Evolutionary conservation across 768 basidiomycete species (phyloP).

Genomic region (Ramaria sp.): DNA sequence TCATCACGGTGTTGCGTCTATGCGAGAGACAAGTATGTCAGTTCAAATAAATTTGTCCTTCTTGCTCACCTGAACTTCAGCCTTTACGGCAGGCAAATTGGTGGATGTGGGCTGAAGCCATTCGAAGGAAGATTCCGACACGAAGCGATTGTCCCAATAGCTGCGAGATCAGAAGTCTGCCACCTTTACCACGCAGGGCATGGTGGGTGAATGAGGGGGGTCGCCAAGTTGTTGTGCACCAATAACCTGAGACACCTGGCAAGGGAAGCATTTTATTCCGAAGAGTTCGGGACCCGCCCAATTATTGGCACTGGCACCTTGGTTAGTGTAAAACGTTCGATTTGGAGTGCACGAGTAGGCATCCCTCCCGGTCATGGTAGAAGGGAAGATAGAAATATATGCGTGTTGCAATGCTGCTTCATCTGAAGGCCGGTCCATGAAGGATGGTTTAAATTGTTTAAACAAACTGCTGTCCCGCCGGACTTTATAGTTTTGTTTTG

Average conservation of each 20-base stretch:
- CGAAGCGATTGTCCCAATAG: constrained; percentile 21
- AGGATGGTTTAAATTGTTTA: too few species aligned
- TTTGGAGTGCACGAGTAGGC: too few species aligned
- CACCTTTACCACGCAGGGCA: constrained; percentile 11
- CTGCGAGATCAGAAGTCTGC: constrained; percentile 19
- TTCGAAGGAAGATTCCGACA: constrained; percentile 20
- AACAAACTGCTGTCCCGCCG: too few species aligned
- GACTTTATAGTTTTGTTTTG: too few species aligned
- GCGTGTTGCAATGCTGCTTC: too few species aligned
- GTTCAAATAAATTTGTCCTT: not conserved
- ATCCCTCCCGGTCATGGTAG: too few species aligned
- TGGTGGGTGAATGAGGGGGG: not conserved
- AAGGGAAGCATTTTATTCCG: not conserved
- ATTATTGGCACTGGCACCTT: constrained; percentile 10
- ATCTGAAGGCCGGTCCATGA: too few species aligned
- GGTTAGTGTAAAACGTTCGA: too few species aligned
- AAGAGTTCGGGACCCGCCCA: constrained; percentile 14
- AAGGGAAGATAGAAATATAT: too few species aligned
- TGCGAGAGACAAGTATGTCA: not conserved
- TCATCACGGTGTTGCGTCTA: not conserved
- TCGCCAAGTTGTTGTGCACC: not conserved
- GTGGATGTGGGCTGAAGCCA: constrained; percentile 22
- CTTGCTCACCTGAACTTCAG: constrained; percentile 10
- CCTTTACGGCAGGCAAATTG: constrained; percentile 15
- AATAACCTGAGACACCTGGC: not conserved